Evolutionary conservation across 495 filamentous ascomycete genomes (phyloP), one percentile per base, ranked within the genome.

Genomic region (Aspergillus leporis): DNA sequence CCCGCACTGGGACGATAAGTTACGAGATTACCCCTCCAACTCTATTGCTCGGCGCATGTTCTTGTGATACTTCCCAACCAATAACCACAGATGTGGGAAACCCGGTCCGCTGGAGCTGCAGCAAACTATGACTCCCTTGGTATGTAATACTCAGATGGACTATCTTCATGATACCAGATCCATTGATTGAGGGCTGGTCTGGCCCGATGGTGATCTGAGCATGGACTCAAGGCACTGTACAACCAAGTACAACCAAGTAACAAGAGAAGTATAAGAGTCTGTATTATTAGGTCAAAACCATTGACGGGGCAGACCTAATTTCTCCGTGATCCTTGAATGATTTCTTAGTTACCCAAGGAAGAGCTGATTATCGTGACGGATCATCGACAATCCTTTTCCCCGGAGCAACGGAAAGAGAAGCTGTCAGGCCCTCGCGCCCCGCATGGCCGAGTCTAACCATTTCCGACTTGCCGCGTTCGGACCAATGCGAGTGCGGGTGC

Each of bases 341-440:
- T 18, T n/a, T 41, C 16, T 18, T 3, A 41, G 32, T 22, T 14
- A 9, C 46, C 46, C 10, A 25, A 19, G 28, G 19, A 36, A 22
- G 21, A 43, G 36, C 12, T 8, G 21, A 34, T 31, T 36, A 13
- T 36, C 8, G 40, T 19, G 32, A 43, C 43, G 55, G 59, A 70
- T 63, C 45, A 36, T 60, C 57, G 51, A 46, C 47, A 16, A 16
- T n/a, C 61, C 59, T 58, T 63, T 74, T 71, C 64, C 65, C 75
- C 75, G 75, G 75, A 69, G 71, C 66, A 78, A 78, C 74, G 75
- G 75, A 78, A 75, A 68, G 59, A 49, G 45, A 63, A 57, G 36
- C 58, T 58, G 64, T 59, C 64, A 63, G 14, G 38, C 13, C 38
- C 38, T 41, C 38, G 14, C 56, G 61, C 71, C 75, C 73, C 73